Evolutionary conservation across 106 monocot genomes (phyloP).

Genomic region (Dendrobium huoshanense): DNA sequence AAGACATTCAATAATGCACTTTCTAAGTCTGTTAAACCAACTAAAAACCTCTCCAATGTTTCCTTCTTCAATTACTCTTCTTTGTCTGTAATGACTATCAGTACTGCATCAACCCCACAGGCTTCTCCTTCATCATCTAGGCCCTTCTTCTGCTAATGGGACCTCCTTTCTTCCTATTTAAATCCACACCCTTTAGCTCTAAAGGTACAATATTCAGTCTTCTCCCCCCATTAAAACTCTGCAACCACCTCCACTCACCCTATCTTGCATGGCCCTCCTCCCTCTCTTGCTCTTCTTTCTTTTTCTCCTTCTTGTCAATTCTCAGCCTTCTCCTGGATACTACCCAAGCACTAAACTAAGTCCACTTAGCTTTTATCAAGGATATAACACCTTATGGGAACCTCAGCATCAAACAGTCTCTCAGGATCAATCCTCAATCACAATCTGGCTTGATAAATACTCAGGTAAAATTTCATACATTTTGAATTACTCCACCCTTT

Average conservation of each 20-base stretch:
- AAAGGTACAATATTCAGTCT: not conserved
- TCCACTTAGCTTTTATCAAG: slow-evolving; percentile 22
- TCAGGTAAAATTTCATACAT: slow-evolving; percentile 25
- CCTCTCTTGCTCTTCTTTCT: slow-evolving; percentile 3
- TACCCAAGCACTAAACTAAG: slow-evolving; percentile 42
- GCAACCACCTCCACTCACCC: not conserved
- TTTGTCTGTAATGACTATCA: not conserved
- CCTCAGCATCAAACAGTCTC: slow-evolving; percentile 36
- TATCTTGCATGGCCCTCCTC: slow-evolving; percentile 1
- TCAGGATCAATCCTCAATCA: slow-evolving; percentile 32
- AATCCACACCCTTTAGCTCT: not conserved
- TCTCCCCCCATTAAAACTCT: not conserved
- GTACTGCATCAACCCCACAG: not conserved
- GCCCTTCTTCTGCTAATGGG: not conserved
- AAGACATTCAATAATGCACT: not conserved
- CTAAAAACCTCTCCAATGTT: not conserved
- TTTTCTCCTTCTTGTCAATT: not conserved
- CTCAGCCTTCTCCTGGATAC: slow-evolving; percentile 63
- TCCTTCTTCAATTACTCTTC: not conserved
- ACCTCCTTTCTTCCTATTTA: slow-evolving; percentile 4
- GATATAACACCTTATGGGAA: slow-evolving; percentile 42
- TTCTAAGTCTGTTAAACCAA: not conserved
- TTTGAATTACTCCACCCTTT: too few species aligned
- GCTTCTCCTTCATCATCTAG: not conserved
- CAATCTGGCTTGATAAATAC: slow-evolving; percentile 50